Conservation (phyloP, 768 basidiomycete genomes). For the Porphyrellus cyaneotinctus region DNA sequence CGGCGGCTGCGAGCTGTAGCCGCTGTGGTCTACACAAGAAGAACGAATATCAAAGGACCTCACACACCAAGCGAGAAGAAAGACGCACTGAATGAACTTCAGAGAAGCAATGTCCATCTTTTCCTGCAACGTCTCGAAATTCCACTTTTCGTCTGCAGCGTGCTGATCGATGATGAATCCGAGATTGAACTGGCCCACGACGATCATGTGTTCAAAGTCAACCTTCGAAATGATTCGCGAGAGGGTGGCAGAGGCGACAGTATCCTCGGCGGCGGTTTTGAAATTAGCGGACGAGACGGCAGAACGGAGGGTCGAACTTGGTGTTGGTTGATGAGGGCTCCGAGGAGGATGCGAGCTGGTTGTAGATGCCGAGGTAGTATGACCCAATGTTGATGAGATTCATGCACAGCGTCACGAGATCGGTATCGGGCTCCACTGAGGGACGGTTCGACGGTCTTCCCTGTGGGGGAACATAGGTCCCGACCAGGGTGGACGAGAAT, state of each 20-base stretch:
- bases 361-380: conserved; percentile 20
- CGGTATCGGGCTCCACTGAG: not conserved
- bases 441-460: conserved; percentile 6
- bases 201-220: conserved; percentile 80
- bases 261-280: conserved; percentile 45
- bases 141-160: conserved; percentile 97
- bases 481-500: conserved; percentile 25
- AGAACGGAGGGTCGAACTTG: conserved; percentile 17
- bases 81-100: conserved; percentile 66
- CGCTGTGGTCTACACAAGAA: conserved; percentile 55
- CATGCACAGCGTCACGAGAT: conserved; percentile 17
- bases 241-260: conserved; percentile 60
- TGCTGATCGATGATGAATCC: conserved; percentile 98
- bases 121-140: conserved; percentile 90
- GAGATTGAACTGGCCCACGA: conserved; percentile 92
- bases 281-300: conserved; percentile 29
- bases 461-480: conserved; percentile 15
- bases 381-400: conserved; percentile 20
- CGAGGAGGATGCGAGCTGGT: not conserved
- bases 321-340: not conserved
- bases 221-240: conserved; percentile 80
- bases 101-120: conserved; percentile 91
- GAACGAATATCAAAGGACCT: not conserved
- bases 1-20: conserved; percentile 83
- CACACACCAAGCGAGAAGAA: conserved; percentile 3